A percentile compares a stretch with the other conserved stretches of the same genome.
Evolutionary conservation across 805 yeast species (phyloP).

Genomic region (Candida gorgasii): DNA sequence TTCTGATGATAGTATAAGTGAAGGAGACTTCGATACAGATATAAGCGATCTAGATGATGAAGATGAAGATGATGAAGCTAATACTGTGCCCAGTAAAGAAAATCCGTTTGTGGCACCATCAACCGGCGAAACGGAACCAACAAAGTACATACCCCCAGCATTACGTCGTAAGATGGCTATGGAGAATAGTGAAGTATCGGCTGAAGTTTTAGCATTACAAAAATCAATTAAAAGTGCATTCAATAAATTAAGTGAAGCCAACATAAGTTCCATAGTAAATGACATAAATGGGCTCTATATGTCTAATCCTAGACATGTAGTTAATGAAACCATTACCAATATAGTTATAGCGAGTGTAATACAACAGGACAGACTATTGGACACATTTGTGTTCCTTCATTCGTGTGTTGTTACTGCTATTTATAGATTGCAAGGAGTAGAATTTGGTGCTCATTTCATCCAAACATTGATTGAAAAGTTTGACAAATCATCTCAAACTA

Average conservation of each 20-base stretch:
- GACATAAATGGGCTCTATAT: constrained; percentile 66
- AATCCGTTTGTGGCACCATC: constrained; percentile 68
- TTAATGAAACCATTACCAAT: constrained; percentile 66
- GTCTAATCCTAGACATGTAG: constrained; percentile 74
- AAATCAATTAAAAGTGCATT: constrained; percentile 77
- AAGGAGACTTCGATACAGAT: constrained; percentile 23
- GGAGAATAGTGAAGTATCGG: constrained; percentile 32
- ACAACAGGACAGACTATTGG: constrained; percentile 65
- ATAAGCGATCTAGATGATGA: constrained; percentile 16
- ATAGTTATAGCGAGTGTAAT: constrained; percentile 65
- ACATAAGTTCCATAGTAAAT: constrained; percentile 65
- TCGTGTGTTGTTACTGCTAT: constrained; percentile 75
- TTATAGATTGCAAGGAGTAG: constrained; percentile 78
- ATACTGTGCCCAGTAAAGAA: constrained; percentile 40
- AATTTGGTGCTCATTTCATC: constrained; percentile 83
- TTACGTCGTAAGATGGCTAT: constrained; percentile 56
- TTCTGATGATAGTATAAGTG: constrained; percentile 20
- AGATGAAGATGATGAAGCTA: constrained; percentile 17
- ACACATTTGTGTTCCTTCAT: constrained; percentile 76
- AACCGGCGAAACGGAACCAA: constrained; percentile 21
- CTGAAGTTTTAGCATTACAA: constrained; percentile 49
- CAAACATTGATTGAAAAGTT: constrained; percentile 78
- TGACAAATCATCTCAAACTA: constrained; percentile 38
- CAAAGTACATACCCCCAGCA: constrained; percentile 86
- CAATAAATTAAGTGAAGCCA: constrained; percentile 88